phyloP scores from a whole-genome alignment of 345 rosid genomes.

The Chamaenerion angustifolium region DNA sequence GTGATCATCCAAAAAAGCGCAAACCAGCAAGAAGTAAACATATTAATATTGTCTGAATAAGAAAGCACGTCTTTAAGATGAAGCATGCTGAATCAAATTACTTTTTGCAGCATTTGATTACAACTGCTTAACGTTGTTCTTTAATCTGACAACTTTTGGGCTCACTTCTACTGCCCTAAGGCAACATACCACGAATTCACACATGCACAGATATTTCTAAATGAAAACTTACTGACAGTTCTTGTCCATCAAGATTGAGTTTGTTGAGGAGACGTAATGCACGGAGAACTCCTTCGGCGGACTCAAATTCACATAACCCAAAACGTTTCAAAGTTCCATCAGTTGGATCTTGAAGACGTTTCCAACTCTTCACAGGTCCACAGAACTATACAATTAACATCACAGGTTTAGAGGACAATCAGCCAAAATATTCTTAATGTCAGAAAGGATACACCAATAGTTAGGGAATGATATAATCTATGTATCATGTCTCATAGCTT shows the following conservation, averaged over 20 bases:
- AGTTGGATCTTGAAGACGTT: slow-evolving; percentile 71
- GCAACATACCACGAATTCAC: too few species aligned
- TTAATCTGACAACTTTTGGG: too few species aligned
- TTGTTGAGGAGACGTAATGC: slow-evolving; percentile 81
- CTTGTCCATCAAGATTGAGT: slow-evolving; percentile 87
- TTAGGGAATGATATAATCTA: background rate
- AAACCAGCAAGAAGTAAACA: background rate
- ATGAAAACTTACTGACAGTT: slow-evolving; percentile 54
- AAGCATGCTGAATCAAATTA: too few species aligned
- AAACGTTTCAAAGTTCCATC: slow-evolving; percentile 76
- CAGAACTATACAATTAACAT: slow-evolving; percentile 34
- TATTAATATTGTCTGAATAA: background rate
- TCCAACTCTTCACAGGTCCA: slow-evolving; percentile 89
- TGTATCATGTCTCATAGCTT: slow-evolving; percentile 9
- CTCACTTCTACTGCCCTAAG: too few species aligned
- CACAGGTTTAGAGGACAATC: too few species aligned
- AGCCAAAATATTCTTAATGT: background rate
- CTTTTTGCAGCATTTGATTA: too few species aligned
- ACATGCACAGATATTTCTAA: background rate
- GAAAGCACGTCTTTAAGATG: too few species aligned
- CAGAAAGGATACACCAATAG: background rate
- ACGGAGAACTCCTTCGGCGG: slow-evolving; percentile 93
- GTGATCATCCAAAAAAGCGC: too few species aligned
- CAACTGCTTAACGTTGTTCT: too few species aligned
- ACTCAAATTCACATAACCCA: slow-evolving; percentile 93